Evolutionary conservation across 352 stramenopile genomes (phyloP).

Genomic region (Phytophthora brassicae): DNA sequence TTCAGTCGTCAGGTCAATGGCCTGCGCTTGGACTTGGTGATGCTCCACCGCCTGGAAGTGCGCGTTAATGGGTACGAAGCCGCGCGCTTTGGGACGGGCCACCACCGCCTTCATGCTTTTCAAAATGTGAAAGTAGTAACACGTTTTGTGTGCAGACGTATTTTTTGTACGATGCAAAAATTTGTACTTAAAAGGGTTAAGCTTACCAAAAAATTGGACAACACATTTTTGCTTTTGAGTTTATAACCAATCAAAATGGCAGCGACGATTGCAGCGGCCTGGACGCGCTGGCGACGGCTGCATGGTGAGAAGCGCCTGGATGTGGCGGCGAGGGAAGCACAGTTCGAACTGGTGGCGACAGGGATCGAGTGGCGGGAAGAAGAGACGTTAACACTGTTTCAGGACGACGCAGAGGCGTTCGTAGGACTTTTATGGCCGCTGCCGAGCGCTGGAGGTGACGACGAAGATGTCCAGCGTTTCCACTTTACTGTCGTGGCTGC

Average conservation of each 20-base stretch:
- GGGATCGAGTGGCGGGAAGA: conserved; percentile 32
- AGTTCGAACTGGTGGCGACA: conserved; percentile 58
- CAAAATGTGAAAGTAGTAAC: no score
- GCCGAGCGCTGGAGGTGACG: conserved; percentile 12
- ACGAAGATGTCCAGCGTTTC: conserved; percentile 29
- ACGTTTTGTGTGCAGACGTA: no score
- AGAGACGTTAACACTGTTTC: conserved; percentile 34
- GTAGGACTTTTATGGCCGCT: conserved; percentile 47
- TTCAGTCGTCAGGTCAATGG: conserved; percentile 51
- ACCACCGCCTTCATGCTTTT: neutral
- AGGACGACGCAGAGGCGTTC: conserved; percentile 12
- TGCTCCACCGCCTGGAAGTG: conserved; percentile 49
- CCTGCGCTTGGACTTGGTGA: conserved; percentile 12
- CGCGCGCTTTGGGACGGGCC: neutral
- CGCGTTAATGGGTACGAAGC: conserved; percentile 54
- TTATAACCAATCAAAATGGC: conserved; percentile 1
- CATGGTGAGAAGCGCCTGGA: conserved; percentile 5
- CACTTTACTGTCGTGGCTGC: conserved; percentile 51
- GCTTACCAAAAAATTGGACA: no score
- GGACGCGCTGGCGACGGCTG: conserved; percentile 28
- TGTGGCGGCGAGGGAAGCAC: conserved; percentile 30
- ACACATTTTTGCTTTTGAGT: neutral
- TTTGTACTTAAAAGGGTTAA: no score
- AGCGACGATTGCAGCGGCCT: conserved; percentile 14
- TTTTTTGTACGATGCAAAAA: no score